phyloP scores from a whole-genome alignment of 768 basidiomycete species.

The Sarcomyxa edulis region DNA sequence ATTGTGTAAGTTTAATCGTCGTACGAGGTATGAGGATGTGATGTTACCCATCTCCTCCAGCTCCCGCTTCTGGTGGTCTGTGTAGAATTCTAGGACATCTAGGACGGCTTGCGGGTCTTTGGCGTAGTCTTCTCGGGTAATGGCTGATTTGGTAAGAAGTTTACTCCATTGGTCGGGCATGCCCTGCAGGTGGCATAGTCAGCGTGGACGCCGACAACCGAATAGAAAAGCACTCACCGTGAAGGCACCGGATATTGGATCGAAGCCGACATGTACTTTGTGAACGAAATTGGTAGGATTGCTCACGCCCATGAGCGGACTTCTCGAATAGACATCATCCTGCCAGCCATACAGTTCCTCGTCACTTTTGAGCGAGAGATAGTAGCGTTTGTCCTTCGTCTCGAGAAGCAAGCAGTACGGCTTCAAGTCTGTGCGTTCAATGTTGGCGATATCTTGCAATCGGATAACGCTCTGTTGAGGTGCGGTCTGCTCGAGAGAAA shows the following conservation, averaged over 20 bases:
- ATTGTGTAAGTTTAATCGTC: slow-evolving; percentile 7
- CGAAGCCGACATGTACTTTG: slow-evolving; percentile 97
- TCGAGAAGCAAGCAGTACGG: slow-evolving; percentile 91
- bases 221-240: slow-evolving; percentile 56
- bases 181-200: slow-evolving; percentile 46
- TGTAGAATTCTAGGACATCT: slow-evolving; percentile 98
- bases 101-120: slow-evolving; percentile 96
- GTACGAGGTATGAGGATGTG: slow-evolving; percentile 12
- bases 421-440: slow-evolving; percentile 91
- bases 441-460: slow-evolving; percentile 75
- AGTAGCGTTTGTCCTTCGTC: slow-evolving; percentile 77
- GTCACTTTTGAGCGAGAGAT: slow-evolving; percentile 83
- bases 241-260: slow-evolving; percentile 90
- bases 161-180: slow-evolving; percentile 98
- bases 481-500: slow-evolving; percentile 31
- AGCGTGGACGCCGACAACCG: slow-evolving; percentile 2
- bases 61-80: slow-evolving; percentile 95
- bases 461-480: slow-evolving; percentile 56
- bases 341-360: slow-evolving; percentile 99
- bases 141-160: slow-evolving; percentile 93
- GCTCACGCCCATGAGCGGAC: slow-evolving; percentile 89
- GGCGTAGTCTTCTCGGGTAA: slow-evolving; percentile 96
- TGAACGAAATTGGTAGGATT: slow-evolving; percentile 98
- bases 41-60: slow-evolving; percentile 49
- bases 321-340: slow-evolving; percentile 91